A percentile compares a stretch with the other conserved stretches of the same genome.
phyloP scores from a whole-genome alignment of 345 rosid species.

The Toxicodendron radicans region DNA sequence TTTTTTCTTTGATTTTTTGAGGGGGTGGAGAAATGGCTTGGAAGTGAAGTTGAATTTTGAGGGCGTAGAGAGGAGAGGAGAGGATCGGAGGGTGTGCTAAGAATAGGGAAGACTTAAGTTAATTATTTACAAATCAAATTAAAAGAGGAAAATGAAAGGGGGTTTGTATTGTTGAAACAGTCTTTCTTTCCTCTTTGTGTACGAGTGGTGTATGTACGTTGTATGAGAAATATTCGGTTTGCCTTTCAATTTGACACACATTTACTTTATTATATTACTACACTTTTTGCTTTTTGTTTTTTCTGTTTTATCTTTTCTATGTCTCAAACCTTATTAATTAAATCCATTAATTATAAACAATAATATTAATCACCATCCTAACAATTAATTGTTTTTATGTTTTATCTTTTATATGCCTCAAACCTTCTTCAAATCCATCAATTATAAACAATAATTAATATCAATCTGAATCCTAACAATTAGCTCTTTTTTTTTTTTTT shows the following conservation, averaged over 20 bases:
- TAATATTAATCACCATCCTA: too few species aligned
- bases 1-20: neutral
- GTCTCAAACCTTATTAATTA: too few species aligned
- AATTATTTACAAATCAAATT: neutral
- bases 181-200: slow-evolving; percentile 8
- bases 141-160: neutral
- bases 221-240: slow-evolving; percentile 26
- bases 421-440: too few species aligned
- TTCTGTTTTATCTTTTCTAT: too few species aligned
- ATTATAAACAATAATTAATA: too few species aligned
- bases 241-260: slow-evolving; percentile 24
- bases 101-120: slow-evolving; percentile 26
- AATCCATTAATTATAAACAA: too few species aligned
- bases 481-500: too few species aligned
- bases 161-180: slow-evolving; percentile 18
- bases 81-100: slow-evolving; percentile 24
- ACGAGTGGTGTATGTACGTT: neutral
- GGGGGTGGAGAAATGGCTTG: slow-evolving; percentile 13
- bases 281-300: neutral
- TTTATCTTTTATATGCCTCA: too few species aligned
- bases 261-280: too few species aligned
- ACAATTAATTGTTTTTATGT: too few species aligned
- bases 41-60: slow-evolving; percentile 21
- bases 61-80: slow-evolving; percentile 23
- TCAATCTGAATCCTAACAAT: too few species aligned